Evolutionary conservation across 2,329 filamentous ascomycete species (phyloP).

Genomic region (Aureobasidium musti): DNA sequence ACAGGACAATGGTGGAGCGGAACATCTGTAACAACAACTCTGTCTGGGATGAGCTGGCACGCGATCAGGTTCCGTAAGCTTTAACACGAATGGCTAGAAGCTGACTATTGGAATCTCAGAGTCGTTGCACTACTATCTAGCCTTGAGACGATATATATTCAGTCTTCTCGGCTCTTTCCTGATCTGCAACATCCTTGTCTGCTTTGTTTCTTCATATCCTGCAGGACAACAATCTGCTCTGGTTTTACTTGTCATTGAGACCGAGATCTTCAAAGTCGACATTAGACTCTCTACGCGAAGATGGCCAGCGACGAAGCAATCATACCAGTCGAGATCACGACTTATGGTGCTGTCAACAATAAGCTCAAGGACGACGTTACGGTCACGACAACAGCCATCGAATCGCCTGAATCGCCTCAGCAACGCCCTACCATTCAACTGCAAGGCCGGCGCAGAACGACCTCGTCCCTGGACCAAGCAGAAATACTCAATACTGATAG

Average conservation of each 20-base stretch:
- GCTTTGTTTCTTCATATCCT: neutral
- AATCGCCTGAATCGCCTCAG: slow-evolving; percentile 1
- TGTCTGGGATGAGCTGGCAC: neutral
- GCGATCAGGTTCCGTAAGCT: neutral
- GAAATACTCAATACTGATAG: slow-evolving; percentile 37
- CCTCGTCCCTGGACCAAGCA: neutral
- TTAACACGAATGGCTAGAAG: neutral
- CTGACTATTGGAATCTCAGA: neutral
- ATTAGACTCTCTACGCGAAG: neutral
- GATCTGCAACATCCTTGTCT: neutral
- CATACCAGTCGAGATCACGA: neutral
- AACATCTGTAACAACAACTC: neutral
- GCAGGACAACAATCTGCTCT: neutral
- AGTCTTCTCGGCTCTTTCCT: neutral
- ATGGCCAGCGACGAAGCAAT: slow-evolving; percentile 23
- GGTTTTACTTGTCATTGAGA: neutral
- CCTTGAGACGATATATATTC: neutral
- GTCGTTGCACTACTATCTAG: neutral
- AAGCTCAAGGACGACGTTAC: slow-evolving; percentile 16
- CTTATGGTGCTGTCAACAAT: neutral
- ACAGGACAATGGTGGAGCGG: neutral
- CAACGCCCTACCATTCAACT: slow-evolving; percentile 16
- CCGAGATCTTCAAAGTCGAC: too few species aligned
- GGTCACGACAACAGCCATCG: slow-evolving; percentile 17
- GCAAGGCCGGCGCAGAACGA: slow-evolving; percentile 22